Conservation (phyloP, 2,329 filamentous ascomycete genomes). For the Neurospora crassa region DNA sequence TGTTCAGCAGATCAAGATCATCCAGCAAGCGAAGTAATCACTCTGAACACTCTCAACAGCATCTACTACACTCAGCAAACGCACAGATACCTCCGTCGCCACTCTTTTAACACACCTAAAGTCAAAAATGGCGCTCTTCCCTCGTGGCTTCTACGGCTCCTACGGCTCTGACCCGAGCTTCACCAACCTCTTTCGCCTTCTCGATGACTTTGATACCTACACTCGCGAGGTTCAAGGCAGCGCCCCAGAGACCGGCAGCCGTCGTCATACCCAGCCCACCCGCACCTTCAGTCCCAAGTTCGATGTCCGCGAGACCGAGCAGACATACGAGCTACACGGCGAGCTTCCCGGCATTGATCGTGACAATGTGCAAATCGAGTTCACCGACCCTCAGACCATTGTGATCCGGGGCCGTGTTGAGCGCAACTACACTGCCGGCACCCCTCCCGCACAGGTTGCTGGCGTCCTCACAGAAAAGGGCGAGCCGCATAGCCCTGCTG, state of each 20-base stretch:
- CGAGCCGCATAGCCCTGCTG: slow-evolving; percentile 17
- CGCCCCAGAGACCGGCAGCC: slow-evolving; percentile 1
- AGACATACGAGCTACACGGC: slow-evolving; percentile 66
- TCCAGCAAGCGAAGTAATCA: background rate
- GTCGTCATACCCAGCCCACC: slow-evolving; percentile 13
- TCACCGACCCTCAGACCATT: slow-evolving; percentile 66
- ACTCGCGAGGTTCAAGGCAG: slow-evolving; percentile 26
- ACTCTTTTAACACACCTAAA: slow-evolving; percentile 18
- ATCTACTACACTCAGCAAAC: background rate
- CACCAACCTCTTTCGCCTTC: slow-evolving; percentile 52
- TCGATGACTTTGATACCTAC: slow-evolving; percentile 54
- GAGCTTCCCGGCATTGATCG: slow-evolving; percentile 69
- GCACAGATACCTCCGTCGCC: slow-evolving; percentile 15
- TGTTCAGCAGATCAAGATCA: background rate
- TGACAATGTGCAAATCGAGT: slow-evolving; percentile 67
- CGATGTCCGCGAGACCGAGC: slow-evolving; percentile 61
- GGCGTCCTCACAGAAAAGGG: slow-evolving; percentile 32
- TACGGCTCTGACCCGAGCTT: slow-evolving; percentile 38
- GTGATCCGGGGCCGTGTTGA: slow-evolving; percentile 62
- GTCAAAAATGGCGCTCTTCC: slow-evolving; percentile 51
- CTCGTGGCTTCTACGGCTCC: slow-evolving; percentile 36
- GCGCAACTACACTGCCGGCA: slow-evolving; percentile 48
- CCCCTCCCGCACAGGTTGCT: slow-evolving; percentile 31
- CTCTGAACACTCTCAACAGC: background rate
- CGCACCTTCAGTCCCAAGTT: slow-evolving; percentile 66